A percentile compares a stretch with the other conserved stretches of the same genome.
phyloP scores from a whole-genome alignment of 2,329 filamentous ascomycete species.

The Penicillium concentricum region DNA sequence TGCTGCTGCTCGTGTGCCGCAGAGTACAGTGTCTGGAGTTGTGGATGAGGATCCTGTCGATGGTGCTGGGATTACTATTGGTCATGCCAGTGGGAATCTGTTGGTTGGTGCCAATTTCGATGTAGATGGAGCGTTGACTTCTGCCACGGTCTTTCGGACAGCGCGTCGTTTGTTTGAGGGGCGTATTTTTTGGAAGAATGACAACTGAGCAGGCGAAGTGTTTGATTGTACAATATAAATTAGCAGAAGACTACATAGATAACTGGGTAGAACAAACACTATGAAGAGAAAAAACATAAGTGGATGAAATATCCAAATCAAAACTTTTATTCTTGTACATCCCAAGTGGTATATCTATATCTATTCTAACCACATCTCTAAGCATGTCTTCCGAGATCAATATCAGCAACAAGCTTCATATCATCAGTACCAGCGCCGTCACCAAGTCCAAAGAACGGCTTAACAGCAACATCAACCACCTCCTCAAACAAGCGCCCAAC shows the following conservation, averaged over 20 bases:
- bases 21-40: constrained; percentile 40
- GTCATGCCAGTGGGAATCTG: constrained; percentile 50
- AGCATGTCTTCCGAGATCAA: constrained; percentile 41
- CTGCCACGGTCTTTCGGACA: constrained; percentile 49
- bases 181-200: constrained; percentile 42
- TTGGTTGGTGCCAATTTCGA: constrained; percentile 45
- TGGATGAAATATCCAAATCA: not conserved
- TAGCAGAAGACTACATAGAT: not conserved
- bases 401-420: constrained; percentile 41
- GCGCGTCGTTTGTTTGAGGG: constrained; percentile 52
- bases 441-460: constrained; percentile 61
- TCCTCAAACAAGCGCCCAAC: constrained; percentile 76
- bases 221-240: not conserved
- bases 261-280: not conserved
- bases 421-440: constrained; percentile 23
- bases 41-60: constrained; percentile 25
- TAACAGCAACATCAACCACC: constrained; percentile 66
- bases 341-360: constrained; percentile 6
- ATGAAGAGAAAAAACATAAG: not conserved
- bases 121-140: constrained; percentile 32
- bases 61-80: constrained; percentile 40
- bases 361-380: constrained; percentile 13
- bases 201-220: not conserved
- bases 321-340: constrained; percentile 8
- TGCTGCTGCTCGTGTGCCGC: constrained; percentile 48